These are phyloP conservation scores for Trebouxia gelatinosa DNA, from an alignment of 163 green algal species.

Conservation along the genomic window DNA sequence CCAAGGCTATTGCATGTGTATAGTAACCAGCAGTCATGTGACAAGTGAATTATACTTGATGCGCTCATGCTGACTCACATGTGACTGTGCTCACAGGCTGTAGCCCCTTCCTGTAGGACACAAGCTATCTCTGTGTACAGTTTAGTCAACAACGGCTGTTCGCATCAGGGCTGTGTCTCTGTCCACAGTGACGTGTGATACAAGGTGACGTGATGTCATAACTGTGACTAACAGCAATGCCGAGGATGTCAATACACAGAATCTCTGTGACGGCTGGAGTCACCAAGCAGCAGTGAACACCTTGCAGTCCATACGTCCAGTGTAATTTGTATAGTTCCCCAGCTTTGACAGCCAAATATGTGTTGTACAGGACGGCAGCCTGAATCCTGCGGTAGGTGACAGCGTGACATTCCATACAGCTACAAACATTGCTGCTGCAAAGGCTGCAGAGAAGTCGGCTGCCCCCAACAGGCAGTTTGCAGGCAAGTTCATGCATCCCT, in stretches of 20 bases:
- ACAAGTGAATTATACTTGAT: not conserved
- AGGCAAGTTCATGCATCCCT: slow-evolving; percentile 2
- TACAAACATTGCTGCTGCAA: slow-evolving; percentile 35
- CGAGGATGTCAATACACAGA: not conserved
- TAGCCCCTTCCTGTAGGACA: not conserved
- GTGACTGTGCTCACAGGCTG: not conserved
- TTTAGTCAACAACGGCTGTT: too few relatives aligned
- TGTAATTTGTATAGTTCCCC: not conserved
- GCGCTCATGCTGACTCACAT: not conserved
- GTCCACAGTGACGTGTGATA: not conserved
- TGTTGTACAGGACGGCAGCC: slow-evolving; percentile 29
- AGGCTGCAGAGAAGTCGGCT: slow-evolving; percentile 37
- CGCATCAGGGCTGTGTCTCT: too few relatives aligned
- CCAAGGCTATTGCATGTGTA: too few relatives aligned
- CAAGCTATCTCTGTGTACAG: not conserved
- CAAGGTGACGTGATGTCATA: not conserved
- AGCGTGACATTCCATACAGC: slow-evolving; percentile 42
- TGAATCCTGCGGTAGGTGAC: slow-evolving; percentile 40
- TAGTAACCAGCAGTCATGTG: not conserved
- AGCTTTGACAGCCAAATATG: not conserved
- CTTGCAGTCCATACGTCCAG: too few relatives aligned
- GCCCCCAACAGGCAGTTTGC: slow-evolving; percentile 28
- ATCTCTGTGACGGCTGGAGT: not conserved
- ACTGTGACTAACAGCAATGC: not conserved
- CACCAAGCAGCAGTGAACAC: too few relatives aligned